These are phyloP conservation scores for Macrolepiota albuminosa DNA, from an alignment of 768 basidiomycete species.

Conservation along the genomic window DNA sequence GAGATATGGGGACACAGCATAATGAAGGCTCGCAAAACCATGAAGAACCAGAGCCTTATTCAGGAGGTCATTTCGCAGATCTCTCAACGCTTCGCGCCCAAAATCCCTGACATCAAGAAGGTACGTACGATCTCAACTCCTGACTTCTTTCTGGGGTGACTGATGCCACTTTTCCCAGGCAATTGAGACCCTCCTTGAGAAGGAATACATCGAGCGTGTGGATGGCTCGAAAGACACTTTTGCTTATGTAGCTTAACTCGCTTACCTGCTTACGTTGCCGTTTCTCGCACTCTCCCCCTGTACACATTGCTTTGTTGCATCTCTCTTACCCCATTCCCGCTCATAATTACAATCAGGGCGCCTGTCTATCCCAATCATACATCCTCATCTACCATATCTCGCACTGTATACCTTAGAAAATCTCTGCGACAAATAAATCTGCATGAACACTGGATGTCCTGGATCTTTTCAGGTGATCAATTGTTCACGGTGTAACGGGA, in stretches of 20 bases:
- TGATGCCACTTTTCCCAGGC: slow-evolving; percentile 42
- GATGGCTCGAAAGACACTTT: slow-evolving; percentile 88
- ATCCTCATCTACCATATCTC: slow-evolving; percentile 2
- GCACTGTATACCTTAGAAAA: slow-evolving; percentile 9
- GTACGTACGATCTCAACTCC: slow-evolving; percentile 45
- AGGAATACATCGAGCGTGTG: slow-evolving; percentile 98
- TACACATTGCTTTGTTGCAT: slow-evolving; percentile 6
- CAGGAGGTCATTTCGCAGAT: slow-evolving; percentile 91
- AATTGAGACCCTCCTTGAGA: slow-evolving; percentile 91
- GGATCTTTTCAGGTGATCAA: not conserved
- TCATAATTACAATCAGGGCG: not conserved
- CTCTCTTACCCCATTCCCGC: not conserved
- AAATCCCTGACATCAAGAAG: slow-evolving; percentile 98
- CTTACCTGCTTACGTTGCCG: not conserved
- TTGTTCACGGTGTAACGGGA: not conserved
- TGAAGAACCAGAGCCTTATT: slow-evolving; percentile 91
- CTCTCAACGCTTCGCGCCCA: slow-evolving; percentile 84
- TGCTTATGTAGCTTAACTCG: slow-evolving; percentile 61
- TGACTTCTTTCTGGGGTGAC: not conserved
- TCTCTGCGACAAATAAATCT: not conserved
- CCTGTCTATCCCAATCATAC: not conserved
- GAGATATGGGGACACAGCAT: slow-evolving; percentile 44
- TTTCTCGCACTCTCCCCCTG: not conserved
- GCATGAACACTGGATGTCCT: not conserved
- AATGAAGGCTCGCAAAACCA: slow-evolving; percentile 94